These are phyloP conservation scores for Trichoderma reesei DNA, from an alignment of 495 filamentous ascomycete genomes.

Conservation along the genomic window DNA sequence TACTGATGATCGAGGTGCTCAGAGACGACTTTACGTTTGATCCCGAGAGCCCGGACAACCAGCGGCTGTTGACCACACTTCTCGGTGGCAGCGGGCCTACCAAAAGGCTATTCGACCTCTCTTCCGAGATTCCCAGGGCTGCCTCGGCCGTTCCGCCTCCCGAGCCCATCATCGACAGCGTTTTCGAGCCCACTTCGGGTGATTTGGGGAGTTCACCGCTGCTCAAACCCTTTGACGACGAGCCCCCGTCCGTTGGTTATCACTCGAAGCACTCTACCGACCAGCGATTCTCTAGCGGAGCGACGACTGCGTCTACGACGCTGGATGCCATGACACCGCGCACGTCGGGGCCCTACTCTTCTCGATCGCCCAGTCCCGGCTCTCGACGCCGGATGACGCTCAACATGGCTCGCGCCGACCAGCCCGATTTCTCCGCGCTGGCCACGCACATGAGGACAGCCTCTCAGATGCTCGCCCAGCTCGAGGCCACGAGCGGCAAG, in stretches of 20 bases:
- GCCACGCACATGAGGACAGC: constrained; percentile 73
- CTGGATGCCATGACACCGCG: constrained; percentile 47
- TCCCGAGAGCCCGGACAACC: constrained; percentile 53
- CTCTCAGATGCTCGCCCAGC: constrained; percentile 68
- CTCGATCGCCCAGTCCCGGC: constrained; percentile 51
- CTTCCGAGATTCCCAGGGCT: constrained; percentile 32
- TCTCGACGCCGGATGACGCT: constrained; percentile 42
- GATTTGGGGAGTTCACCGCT: constrained; percentile 61
- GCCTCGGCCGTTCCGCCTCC: constrained; percentile 22
- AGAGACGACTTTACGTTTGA: constrained; percentile 68
- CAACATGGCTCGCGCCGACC: constrained; percentile 38
- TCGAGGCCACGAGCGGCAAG: constrained; percentile 62
- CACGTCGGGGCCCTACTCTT: constrained; percentile 44
- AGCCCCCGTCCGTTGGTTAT: constrained; percentile 13
- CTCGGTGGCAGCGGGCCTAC: constrained; percentile 50
- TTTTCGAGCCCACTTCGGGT: constrained; percentile 63
- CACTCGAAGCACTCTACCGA: constrained; percentile 18
- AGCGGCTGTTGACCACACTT: constrained; percentile 48
- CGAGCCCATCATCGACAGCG: constrained; percentile 51
- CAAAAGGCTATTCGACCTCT: constrained; percentile 61
- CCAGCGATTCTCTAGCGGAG: constrained; percentile 46
- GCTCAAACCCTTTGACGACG: constrained; percentile 43
- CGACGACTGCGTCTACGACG: constrained; percentile 38
- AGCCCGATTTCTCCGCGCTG: constrained; percentile 62
- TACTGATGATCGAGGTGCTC: constrained; percentile 68